A percentile compares a stretch with the other conserved stretches of the same genome.
These are phyloP conservation scores for Backusella liffmaniae DNA, from an alignment of 192 early-diverging fungal genomes.

Conservation along the genomic window DNA sequence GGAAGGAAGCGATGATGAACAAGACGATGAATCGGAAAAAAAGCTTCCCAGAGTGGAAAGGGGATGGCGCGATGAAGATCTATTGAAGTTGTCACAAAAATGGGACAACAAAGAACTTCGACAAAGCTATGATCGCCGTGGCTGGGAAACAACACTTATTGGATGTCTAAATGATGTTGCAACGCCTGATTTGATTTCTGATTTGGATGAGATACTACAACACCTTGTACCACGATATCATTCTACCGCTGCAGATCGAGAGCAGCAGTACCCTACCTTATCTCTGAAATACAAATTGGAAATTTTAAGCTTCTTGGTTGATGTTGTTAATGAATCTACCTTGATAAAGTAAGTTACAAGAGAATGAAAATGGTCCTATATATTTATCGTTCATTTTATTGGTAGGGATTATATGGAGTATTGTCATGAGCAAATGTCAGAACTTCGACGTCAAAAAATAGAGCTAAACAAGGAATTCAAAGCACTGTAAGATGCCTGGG, in stretches of 20 bases:
- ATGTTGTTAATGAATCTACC: conserved; percentile 31
- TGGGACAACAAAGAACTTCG: conserved; percentile 51
- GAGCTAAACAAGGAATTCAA: conserved; percentile 36
- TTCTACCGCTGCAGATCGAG: conserved; percentile 28
- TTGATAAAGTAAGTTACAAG: conserved; percentile 27
- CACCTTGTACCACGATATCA: conserved; percentile 28
- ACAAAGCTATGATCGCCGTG: conserved; percentile 37
- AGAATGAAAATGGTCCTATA: not conserved
- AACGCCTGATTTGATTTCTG: conserved; percentile 41
- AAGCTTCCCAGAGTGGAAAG: conserved; percentile 10
- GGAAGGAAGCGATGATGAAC: not conserved
- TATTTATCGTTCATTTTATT: not conserved
- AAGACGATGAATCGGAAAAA: not conserved
- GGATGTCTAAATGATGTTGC: conserved; percentile 55
- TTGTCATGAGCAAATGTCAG: conserved; percentile 36
- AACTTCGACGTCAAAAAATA: conserved; percentile 33
- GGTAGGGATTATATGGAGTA: conserved; percentile 36
- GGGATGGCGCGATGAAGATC: conserved; percentile 22
- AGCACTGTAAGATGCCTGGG: conserved; percentile 21
- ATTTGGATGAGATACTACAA: conserved; percentile 45
- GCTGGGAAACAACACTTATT: conserved; percentile 47
- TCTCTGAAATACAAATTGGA: conserved; percentile 23
- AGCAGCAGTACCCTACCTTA: conserved; percentile 25
- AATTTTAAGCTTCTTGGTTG: conserved; percentile 28
- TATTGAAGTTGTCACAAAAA: conserved; percentile 30